Base-by-base conservation (phyloP, 345 rosid species). In the Sisymbrium irio region DNA sequence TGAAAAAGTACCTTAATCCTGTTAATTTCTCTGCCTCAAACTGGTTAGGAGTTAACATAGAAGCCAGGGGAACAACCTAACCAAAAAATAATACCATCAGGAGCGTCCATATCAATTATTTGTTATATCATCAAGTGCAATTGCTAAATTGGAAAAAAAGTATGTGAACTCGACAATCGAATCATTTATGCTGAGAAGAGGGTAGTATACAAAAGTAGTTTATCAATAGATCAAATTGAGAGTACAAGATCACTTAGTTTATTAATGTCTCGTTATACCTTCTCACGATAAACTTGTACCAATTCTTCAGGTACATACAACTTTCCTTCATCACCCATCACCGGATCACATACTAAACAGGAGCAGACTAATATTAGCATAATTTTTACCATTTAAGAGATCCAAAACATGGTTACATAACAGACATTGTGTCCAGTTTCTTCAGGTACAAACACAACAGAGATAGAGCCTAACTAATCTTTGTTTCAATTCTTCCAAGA, bases 41-140 rank as follows among this genome's bases (percentile, higher is more conserved):
- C 79, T 95, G 99, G 76, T 95, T 95, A 77, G 99, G 98, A 64
- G 99, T 95, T 88, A 95, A 82, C 99, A 95, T 95, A 65, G 99
- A 88, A 67, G 99, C 98, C 73, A 90, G 83, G 13, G 99, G 99
- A 63, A 95, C 96, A 85, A 95, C 99, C 99, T 92, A 78, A 69
- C 18, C 69, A 78, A 2, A 70, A 60, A 39, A 39, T 3, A 71
- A 47, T 47, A 56, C 33, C 53, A 69, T 67, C 12, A 67, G 62
- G 20, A 12, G 8, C 1, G 36, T 50, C 25, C 63, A 70, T 30
- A 69, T 33, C 44, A 13, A 45, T 50, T 50, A 42, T 45, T 13
- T 54, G 7, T 51, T 74, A 37, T 39, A 45, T 8, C n/a, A 22
- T 22, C 39, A 47, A 45, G 47, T 42, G 7, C 41, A 14, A 32